Conservation (phyloP, 345 rosid species). For the Brassica cretica region DNA sequence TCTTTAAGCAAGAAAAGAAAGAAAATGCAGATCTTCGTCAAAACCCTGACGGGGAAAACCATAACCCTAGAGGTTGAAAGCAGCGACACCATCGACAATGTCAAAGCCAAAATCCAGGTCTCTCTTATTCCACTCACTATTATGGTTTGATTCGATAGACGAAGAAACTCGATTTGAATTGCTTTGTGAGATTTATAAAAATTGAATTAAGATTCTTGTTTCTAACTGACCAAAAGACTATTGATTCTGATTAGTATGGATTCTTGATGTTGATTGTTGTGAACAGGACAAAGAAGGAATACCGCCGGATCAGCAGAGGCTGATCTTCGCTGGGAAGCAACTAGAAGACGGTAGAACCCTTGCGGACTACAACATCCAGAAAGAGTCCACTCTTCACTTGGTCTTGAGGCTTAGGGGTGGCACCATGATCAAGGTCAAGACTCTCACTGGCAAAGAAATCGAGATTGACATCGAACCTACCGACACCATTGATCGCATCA, state of each 20-base stretch:
- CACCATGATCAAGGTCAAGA: conserved; percentile 95
- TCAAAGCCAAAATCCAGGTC: not conserved
- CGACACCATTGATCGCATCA: conserved; percentile 88
- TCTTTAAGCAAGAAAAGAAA: not conserved
- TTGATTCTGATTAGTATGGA: not conserved
- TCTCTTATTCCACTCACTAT: not conserved
- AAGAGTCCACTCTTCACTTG: conserved; percentile 89
- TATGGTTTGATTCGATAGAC: not conserved
- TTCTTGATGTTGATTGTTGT: not conserved
- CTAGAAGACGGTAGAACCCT: conserved; percentile 93
- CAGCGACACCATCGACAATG: not conserved
- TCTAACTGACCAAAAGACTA: too few species aligned
- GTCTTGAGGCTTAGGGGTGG: conserved; percentile 96
- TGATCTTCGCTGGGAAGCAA: conserved; percentile 94
- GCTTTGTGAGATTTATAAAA: not conserved
- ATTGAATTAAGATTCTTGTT: not conserved
- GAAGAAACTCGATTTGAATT: not conserved
- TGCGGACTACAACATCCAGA: conserved; percentile 85
- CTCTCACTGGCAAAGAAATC: conserved; percentile 90
- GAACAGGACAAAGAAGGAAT: conserved; percentile 17
- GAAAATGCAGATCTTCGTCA: not conserved
- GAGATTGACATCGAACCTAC: conserved; percentile 95
- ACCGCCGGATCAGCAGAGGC: conserved; percentile 89
- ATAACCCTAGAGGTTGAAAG: not conserved
- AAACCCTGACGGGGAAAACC: not conserved